phyloP scores from a whole-genome alignment of 1,284 basidiomycete species.

The Boletus semigastroideus region DNA sequence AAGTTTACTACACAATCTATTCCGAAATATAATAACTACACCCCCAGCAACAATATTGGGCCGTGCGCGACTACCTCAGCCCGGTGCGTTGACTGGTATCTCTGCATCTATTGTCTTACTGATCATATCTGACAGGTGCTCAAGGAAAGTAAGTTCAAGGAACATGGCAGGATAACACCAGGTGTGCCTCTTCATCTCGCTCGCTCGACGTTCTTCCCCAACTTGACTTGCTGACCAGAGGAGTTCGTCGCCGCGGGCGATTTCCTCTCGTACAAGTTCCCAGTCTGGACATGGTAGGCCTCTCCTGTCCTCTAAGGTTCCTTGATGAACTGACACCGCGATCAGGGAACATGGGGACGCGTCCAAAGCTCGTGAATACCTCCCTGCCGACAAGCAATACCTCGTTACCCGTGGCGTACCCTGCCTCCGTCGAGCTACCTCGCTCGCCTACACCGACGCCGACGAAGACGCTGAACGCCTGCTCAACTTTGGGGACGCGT shows the following conservation, averaged over 20 bases:
- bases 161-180: constrained; percentile 94
- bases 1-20: constrained; percentile 11
- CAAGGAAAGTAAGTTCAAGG: constrained; percentile 98
- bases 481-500: constrained; percentile 70
- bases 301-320: neutral
- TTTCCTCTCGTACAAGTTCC: constrained; percentile 94
- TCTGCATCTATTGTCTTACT: constrained; percentile 29
- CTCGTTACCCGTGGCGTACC: constrained; percentile 92
- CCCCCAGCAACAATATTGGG: constrained; percentile 84
- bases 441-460: constrained; percentile 90
- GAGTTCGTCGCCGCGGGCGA: constrained; percentile 96
- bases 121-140: constrained; percentile 66
- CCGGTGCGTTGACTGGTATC: constrained; percentile 59
- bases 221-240: constrained; percentile 52
- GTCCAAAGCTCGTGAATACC: constrained; percentile 84
- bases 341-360: constrained; percentile 87
- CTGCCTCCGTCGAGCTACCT: constrained; percentile 87
- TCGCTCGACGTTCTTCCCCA: neutral
- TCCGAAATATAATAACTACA: constrained; percentile 6
- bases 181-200: constrained; percentile 51
- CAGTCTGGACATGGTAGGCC: constrained; percentile 88
- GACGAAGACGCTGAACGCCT: constrained; percentile 94
- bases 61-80: constrained; percentile 93
- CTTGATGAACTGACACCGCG: neutral
- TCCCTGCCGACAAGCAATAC: constrained; percentile 95